phyloP scores from a whole-genome alignment of 305 asterid species.

The Stenogyne calaminthoides region DNA sequence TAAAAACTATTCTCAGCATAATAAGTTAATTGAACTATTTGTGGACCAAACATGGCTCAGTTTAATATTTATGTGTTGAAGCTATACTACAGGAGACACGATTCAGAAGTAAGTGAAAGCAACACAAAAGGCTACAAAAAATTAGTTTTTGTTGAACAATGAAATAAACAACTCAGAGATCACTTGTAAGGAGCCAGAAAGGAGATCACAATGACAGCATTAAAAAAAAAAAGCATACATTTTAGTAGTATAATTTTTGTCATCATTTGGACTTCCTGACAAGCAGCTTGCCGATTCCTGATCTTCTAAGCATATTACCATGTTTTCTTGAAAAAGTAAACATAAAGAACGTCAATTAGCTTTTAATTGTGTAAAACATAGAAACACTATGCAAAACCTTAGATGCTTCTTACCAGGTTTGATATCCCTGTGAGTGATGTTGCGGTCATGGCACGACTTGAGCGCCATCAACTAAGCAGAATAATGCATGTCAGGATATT shows the following conservation, averaged over 20 bases:
- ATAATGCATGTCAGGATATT: conserved; percentile 32
- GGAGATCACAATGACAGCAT: conserved; percentile 16
- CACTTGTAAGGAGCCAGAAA: conserved; percentile 14
- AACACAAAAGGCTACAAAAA: neutral
- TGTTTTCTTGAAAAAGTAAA: conserved; percentile 69
- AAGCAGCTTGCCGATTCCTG: conserved; percentile 78
- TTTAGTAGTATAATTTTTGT: conserved; percentile 66
- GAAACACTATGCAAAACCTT: conserved; percentile 16
- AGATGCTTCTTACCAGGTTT: conserved; percentile 79
- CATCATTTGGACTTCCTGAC: conserved; percentile 62
- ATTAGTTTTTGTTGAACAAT: neutral
- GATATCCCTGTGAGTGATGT: conserved; percentile 95
- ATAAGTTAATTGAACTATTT: neutral
- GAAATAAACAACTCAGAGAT: conserved; percentile 5
- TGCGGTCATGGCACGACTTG: conserved; percentile 92
- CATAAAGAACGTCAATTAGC: conserved; percentile 30
- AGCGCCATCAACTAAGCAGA: conserved; percentile 80
- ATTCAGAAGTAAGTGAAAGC: conserved; percentile 8
- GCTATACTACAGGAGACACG: conserved; percentile 1
- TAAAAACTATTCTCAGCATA: conserved; percentile 19
- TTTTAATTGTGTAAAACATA: conserved; percentile 19
- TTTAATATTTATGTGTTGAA: neutral
- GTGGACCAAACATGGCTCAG: neutral
- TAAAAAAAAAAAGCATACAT: conserved; percentile 49
- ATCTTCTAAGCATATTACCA: conserved; percentile 95